A percentile compares a stretch with the other conserved stretches of the same genome.
These are phyloP conservation scores for Kodamaea neixiangensis DNA, from an alignment of 805 yeast genomes.

Conservation along the genomic window DNA sequence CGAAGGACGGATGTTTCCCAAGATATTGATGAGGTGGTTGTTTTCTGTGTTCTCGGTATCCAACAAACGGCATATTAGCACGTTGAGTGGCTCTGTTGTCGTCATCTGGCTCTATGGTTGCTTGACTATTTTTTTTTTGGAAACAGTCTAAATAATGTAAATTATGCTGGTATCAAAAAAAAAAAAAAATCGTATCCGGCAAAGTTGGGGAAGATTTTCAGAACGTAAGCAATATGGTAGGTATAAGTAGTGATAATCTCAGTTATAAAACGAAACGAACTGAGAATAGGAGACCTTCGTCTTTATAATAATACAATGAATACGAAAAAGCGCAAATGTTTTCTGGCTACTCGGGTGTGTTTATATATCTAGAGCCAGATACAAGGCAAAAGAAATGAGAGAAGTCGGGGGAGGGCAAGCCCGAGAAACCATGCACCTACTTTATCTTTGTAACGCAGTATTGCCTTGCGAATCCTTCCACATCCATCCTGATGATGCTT, in stretches of 20 bases:
- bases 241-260: too few relatives aligned
- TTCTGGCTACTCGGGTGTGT: neutral
- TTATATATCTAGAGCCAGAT: neutral
- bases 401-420: neutral
- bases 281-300: neutral
- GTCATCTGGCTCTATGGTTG: neutral
- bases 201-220: too few relatives aligned
- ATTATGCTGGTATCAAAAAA: neutral
- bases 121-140: neutral
- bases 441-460: neutral
- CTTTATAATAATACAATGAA: neutral
- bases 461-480: neutral
- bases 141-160: neutral
- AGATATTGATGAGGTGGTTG: conserved; percentile 35
- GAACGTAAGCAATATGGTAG: too few relatives aligned
- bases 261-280: neutral
- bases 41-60: conserved; percentile 32
- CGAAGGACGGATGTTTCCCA: conserved; percentile 35
- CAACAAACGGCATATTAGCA: conserved; percentile 16
- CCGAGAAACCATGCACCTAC: neutral
- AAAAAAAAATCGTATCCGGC: too few relatives aligned
- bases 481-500: neutral
- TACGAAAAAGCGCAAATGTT: neutral
- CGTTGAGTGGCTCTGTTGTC: conserved; percentile 8
- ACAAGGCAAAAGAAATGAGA: neutral